Conservation (phyloP, 2,329 filamentous ascomycete species). For the Podosphaera aphanis region DNA sequence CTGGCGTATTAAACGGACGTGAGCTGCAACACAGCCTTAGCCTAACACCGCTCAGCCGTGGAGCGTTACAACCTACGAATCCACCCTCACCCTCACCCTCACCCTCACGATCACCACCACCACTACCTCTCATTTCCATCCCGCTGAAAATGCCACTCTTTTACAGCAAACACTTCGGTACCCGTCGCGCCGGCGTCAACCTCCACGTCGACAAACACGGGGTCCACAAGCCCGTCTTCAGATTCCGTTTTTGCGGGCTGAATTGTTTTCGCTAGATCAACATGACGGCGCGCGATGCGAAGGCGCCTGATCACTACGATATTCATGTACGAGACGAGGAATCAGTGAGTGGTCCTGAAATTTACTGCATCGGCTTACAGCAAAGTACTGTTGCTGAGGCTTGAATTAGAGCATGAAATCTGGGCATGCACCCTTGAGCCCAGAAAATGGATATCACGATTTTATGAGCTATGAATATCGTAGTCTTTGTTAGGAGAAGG, state of each 20-base stretch:
- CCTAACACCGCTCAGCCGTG: no score
- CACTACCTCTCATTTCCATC: no score
- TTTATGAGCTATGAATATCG: not conserved
- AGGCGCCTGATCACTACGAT: not conserved
- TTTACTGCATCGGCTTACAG: not conserved
- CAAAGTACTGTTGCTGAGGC: not conserved
- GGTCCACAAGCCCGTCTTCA: conserved; percentile 25
- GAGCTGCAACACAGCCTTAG: no score
- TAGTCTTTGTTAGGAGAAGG: not conserved
- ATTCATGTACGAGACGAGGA: not conserved
- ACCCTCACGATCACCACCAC: not conserved
- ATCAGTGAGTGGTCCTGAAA: not conserved
- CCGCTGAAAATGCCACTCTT: conserved; percentile 15
- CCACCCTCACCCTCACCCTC: not conserved
- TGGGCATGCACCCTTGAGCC: not conserved
- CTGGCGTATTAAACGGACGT: no score
- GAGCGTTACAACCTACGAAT: no score
- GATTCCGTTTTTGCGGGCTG: conserved; percentile 25
- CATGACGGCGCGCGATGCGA: not conserved
- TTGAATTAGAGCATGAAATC: not conserved
- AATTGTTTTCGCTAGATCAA: conserved; percentile 21
- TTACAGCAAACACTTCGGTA: conserved; percentile 18
- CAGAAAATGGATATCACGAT: not conserved
- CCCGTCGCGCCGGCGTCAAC: conserved; percentile 21
- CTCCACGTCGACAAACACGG: conserved; percentile 28